These are phyloP conservation scores for Botrytis hyacinthi DNA, from an alignment of 2,329 filamentous ascomycete genomes.

Conservation along the genomic window DNA sequence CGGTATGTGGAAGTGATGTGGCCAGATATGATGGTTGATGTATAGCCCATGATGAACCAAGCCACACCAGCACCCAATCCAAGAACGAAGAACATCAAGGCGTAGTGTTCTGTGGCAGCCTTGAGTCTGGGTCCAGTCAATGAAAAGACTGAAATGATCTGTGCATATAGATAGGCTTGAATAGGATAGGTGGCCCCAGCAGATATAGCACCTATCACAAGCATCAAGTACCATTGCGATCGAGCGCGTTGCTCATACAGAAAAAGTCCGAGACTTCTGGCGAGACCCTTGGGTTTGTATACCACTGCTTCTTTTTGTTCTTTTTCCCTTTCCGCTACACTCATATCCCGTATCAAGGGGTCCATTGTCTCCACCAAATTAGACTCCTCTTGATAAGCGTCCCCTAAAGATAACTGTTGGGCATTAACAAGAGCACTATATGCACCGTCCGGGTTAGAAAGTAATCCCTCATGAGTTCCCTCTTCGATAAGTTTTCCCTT, in stretches of 20 bases:
- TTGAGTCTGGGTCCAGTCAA: conserved; percentile 27
- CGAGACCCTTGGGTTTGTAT: conserved; percentile 44
- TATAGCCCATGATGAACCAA: conserved; percentile 36
- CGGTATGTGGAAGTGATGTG: conserved; percentile 40
- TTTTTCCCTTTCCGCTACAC: conserved; percentile 30
- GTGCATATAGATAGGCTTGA: conserved; percentile 40
- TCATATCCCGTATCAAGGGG: conserved; percentile 28
- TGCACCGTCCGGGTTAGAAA: conserved; percentile 56
- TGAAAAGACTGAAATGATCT: conserved; percentile 38
- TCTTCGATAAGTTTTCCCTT: conserved; percentile 70
- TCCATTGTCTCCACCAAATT: conserved; percentile 31
- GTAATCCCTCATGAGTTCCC: conserved; percentile 71
- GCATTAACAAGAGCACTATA: conserved; percentile 68
- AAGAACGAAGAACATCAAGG: conserved; percentile 51
- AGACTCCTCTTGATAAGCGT: conserved; percentile 31
- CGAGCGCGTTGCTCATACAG: conserved; percentile 54
- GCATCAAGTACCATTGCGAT: conserved; percentile 51
- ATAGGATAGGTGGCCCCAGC: conserved; percentile 41
- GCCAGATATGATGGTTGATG: conserved; percentile 42
- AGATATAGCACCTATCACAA: conserved; percentile 44
- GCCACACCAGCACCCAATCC: conserved; percentile 43
- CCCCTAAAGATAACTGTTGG: conserved; percentile 43
- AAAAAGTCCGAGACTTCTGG: conserved; percentile 52
- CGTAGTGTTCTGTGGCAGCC: conserved; percentile 45
- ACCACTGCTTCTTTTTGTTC: conserved; percentile 26